A percentile compares a stretch with the other conserved stretches of the same genome.
These are phyloP conservation scores for Colletotrichum filicis DNA, from an alignment of 2,329 filamentous ascomycete species.

Conservation along the genomic window DNA sequence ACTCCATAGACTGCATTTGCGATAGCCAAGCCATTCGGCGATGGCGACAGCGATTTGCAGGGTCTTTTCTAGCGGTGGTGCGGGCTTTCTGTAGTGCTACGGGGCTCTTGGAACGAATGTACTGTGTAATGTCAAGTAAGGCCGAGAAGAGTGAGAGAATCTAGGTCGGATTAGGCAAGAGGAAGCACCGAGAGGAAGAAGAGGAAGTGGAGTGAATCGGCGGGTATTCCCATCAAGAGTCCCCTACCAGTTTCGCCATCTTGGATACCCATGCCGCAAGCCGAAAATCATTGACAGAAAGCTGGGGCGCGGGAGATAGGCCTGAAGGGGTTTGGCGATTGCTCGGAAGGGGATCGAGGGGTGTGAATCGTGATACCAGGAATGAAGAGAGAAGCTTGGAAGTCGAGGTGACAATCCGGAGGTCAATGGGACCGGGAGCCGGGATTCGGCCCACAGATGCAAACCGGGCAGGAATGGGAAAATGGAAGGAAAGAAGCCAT, in stretches of 20 bases:
- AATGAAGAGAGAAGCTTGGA: background rate
- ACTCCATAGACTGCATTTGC: background rate
- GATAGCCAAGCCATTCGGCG: constrained; percentile 9
- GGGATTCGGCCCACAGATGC: background rate
- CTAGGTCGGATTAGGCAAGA: constrained; percentile 20
- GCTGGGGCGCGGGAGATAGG: background rate
- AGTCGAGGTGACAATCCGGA: background rate
- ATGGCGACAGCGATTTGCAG: constrained; percentile 11
- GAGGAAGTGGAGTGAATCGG: background rate
- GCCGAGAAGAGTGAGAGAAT: constrained; percentile 23
- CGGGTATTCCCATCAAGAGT: constrained; percentile 22
- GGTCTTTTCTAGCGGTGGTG: background rate
- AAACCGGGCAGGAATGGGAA: background rate
- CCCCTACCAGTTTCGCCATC: constrained; percentile 17
- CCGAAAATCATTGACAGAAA: background rate
- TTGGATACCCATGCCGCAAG: background rate
- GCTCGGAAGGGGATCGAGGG: background rate
- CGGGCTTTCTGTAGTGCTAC: background rate
- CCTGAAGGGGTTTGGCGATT: background rate
- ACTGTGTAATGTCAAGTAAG: background rate
- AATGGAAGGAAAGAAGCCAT: background rate
- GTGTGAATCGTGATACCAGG: background rate
- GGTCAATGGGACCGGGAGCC: background rate
- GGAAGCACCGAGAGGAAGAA: constrained; percentile 11
- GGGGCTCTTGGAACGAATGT: constrained; percentile 13